Percentiles rank a stretch among this genome's conserved stretches.
These are phyloP conservation scores for Candida broadrunensis DNA, from an alignment of 805 yeast genomes.

Conservation along the genomic window DNA sequence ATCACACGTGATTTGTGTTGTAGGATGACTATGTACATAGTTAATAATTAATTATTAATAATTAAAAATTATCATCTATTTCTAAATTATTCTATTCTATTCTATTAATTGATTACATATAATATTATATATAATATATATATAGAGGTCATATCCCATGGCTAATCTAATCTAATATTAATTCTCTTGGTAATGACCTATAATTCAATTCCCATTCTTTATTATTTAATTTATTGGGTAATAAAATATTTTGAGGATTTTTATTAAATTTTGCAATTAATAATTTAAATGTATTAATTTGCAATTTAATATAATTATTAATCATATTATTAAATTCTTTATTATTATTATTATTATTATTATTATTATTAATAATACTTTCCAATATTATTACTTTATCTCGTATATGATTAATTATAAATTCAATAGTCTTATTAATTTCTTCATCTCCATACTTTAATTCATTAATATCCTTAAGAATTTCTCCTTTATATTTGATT, in stretches of 20 bases:
- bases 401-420: conserved; percentile 1
- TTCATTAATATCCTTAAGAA: not conserved
- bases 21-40: no score
- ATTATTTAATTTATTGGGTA: conserved; percentile 11
- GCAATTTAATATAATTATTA: conserved; percentile 1
- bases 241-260: conserved; percentile 3
- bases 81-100: no score
- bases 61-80: no score
- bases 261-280: conserved; percentile 7
- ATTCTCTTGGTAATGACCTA: conserved; percentile 8
- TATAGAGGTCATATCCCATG: no score
- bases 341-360: not conserved
- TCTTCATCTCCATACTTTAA: not conserved
- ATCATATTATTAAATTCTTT: not conserved
- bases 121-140: no score
- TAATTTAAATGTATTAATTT: conserved; percentile 3
- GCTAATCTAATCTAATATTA: conserved; percentile 1
- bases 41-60: no score
- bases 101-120: no score
- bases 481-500: conserved; percentile 3
- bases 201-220: conserved; percentile 14
- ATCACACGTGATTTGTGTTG: no score
- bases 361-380: not conserved
- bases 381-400: not conserved
- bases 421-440: conserved; percentile 2